phyloP scores from a whole-genome alignment of 345 rosid genomes.

The Pelargonium nanum region DNA sequence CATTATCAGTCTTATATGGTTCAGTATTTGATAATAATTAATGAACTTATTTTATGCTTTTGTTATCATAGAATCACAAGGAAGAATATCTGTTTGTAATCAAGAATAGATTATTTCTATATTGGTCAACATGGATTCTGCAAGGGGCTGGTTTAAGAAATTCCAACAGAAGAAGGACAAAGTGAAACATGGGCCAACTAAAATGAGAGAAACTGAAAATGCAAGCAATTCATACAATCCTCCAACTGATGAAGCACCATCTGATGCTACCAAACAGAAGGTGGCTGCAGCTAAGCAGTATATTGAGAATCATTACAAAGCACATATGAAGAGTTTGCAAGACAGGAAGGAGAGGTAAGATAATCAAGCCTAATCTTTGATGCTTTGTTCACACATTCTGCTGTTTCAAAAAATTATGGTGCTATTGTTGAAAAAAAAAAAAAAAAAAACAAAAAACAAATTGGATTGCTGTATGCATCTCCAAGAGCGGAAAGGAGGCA shows the following conservation, averaged over 20 bases:
- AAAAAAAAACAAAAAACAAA: too few relatives aligned
- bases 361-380: not conserved
- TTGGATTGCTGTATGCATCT: not conserved
- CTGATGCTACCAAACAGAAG: conserved; percentile 22
- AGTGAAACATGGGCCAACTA: not conserved
- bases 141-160: not conserved
- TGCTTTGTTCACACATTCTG: not conserved
- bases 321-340: conserved; percentile 70
- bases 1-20: too few relatives aligned
- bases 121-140: not conserved
- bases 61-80: not conserved
- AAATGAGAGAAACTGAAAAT: not conserved
- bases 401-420: not conserved
- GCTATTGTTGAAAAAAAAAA: not conserved
- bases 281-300: conserved; percentile 89
- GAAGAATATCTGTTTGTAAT: not conserved
- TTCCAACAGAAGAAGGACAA: not conserved
- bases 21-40: not conserved
- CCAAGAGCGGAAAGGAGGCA: not conserved
- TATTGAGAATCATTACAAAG: conserved; percentile 84
- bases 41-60: not conserved
- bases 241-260: not conserved
- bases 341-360: conserved; percentile 66
- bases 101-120: not conserved
- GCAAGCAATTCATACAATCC: not conserved